Base-by-base conservation (phyloP, 805 yeast genomes). In the Candida incommunis region DNA sequence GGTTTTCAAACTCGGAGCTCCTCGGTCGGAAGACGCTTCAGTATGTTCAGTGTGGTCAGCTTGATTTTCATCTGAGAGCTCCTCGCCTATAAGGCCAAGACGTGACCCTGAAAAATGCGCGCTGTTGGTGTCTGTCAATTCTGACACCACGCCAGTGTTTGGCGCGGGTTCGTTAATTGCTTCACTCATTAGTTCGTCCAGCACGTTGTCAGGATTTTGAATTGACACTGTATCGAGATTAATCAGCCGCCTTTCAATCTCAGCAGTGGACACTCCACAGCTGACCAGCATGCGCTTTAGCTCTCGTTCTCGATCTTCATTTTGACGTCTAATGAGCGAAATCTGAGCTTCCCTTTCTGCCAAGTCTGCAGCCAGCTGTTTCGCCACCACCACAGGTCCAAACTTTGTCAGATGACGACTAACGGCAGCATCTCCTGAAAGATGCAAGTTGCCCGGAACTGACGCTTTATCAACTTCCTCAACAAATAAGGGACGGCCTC, bases 331-430 rank as follows among this genome's bases (percentile, higher is more conserved):
- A 31, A 65, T 50, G 18, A 69, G 50, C 2, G 66, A 58, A 40
- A 72, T 58, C 50, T 72, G 75, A 1, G 70, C 62, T 44, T 74
- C 77, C 27, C 74, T 62, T 27, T 61, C 58, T 1, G 75, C 71
- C 48, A 74, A 53, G 45, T 74, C 78, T 2, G 62, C 49, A 0
- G 76, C 69, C 18, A 74, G 55, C 50, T 72, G 78, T 31, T 70
- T 60, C 3, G 74, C 64, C 22, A 73, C 61, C 1, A 51, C 52
- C 4, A 59, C 51, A 1, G 61, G 58, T 3, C 71, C 69, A 43
- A 60, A 57, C 9, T 65, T 50, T 4, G 54, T 55, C 1, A 65
- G 50, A 22, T 62, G 47, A n/a, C 61, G 58, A 18, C 58, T 54
- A 15, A 67, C 55, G 7, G 59, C 54, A 11, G 45, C 47, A 41